Evolutionary conservation across 1,284 basidiomycete species (phyloP), one percentile per base, ranked within the genome.

Genomic region (Leccinum subrobustum): DNA sequence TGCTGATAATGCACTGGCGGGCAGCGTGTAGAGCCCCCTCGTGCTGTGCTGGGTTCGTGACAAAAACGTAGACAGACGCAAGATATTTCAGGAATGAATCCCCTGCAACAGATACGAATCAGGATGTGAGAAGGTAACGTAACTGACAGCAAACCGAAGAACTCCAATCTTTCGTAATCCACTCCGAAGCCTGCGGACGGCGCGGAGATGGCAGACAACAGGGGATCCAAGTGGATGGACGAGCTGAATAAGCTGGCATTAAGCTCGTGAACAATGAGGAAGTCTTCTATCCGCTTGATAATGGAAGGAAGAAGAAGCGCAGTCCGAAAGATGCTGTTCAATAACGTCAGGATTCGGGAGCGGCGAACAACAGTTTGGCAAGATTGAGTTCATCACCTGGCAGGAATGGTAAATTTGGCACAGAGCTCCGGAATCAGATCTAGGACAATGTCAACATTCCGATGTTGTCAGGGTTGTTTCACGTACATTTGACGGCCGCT

Each of bases 11-110:
- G 51, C 78, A 77, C 68, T 87, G 83, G 58, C 91, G 81, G 52
- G 81, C 78, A 18, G 77, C 67, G 68, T 92, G 91, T 57, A 93
- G 72, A 23, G 78, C 77, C 5, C 88, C 86, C 74, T 91, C 89
- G 58, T 78, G 79, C 55, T 80, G 77, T 11, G 79, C 75, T 4
- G 90, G 88, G 66, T 85, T 79, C 29, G 82, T 83, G 44, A 88
- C 86, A 68, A 88, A 92, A 37, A 89, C 81, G 70, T 91, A 89
- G 59, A 86, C 77, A 12, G 91, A 89, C 8, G 86, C 80, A 48
- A 93, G 72, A 68, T 88, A 88, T 74, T 94, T 94, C 59, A 94
- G 76, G 72, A 91, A 90, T 27, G 89, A 83, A 74, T 94, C 91
- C 20, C 91, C 91, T 92, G 64, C 42, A 57, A 54, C 47, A 58